Evolutionary conservation across 2,329 filamentous ascomycete species (phyloP), one percentile per base, ranked within the genome.

Genomic region (Chalaropsis ovoidea): DNA sequence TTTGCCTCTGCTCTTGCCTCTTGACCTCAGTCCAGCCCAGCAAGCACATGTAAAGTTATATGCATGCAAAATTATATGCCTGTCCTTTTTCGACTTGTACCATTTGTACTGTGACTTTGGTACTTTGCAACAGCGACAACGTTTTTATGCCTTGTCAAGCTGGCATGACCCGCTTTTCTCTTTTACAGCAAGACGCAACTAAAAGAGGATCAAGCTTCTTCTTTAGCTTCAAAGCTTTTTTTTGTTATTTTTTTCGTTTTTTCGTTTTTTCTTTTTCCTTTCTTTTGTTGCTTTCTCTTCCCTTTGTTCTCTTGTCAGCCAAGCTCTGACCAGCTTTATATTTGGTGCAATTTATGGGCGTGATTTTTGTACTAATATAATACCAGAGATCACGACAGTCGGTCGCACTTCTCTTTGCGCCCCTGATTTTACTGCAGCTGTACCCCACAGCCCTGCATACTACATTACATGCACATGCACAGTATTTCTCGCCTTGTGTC

Each of bases 151-250:
- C 43, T 47, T 47, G 13, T 47, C 43, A 47, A 39, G 35, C 8
- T 39, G 35, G 35, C 35, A 7, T 8, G 35, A 8, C 8, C 35
- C 35, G 8, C 35, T 10, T 39, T 39, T 39, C 31, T 39, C 35
- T 39, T 39, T 10, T 39, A 27, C n/a, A 7, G 13, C 13, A 27
- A 2, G 24, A 3, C 8, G 35, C 35, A 52, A 6, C 6, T 24
- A 52, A 15, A 52, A 52, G n/a, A 52, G 47, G 47, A 52, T 39
- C 54, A 58, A 58, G 54, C 54, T 58, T 58, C 54, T 39, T 39
- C 24, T 17, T 35, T 58, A 58, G 54, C 54, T 58, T 58, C 54
- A 58, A 39, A 58, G 54, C 54, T 58, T 58, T 54, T 31, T 35
- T 39, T 35, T 35, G 19, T 10, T 10, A n/a, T 22, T 35, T 13